A percentile compares a stretch with the other conserved stretches of the same genome.
Conservation (phyloP, 805 yeast genomes). For the Naumovozyma dairenensis region DNA sequence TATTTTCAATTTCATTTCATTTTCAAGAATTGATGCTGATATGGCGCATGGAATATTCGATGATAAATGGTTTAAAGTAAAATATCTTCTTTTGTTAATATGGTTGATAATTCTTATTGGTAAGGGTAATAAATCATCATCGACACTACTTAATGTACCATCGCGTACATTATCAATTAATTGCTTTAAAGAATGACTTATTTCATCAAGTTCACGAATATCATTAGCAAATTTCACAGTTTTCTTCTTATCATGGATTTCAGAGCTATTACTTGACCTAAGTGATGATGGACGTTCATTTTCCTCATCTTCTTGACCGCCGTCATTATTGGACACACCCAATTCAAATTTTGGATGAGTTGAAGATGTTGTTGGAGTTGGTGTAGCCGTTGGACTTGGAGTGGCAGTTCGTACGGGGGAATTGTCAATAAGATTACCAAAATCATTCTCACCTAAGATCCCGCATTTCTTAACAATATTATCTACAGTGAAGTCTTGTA, state of each 20-base stretch:
- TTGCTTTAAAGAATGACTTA: conserved; percentile 22
- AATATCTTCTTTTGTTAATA: conserved; percentile 53
- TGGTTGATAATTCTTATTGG: conserved; percentile 33
- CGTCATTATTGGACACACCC: conserved; percentile 45
- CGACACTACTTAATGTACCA: conserved; percentile 16
- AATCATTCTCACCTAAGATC: conserved; percentile 11
- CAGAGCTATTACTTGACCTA: conserved; percentile 1
- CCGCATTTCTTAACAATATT: conserved; percentile 20
- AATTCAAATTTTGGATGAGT: conserved; percentile 43
- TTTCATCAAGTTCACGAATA: conserved; percentile 14
- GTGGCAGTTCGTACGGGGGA: conserved; percentile 60
- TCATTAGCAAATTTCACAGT: conserved; percentile 24
- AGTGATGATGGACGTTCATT: not conserved
- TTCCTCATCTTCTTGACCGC: conserved; percentile 1
- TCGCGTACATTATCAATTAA: conserved; percentile 22
- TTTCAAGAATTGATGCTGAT: conserved; percentile 47
- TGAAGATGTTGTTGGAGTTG: not conserved
- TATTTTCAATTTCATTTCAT: conserved; percentile 46
- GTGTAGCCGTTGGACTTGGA: conserved; percentile 58
- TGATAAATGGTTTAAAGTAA: conserved; percentile 40
- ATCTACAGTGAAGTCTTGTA: conserved; percentile 22
- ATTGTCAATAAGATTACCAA: conserved; percentile 26
- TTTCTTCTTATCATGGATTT: conserved; percentile 8
- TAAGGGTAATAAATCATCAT: conserved; percentile 24
- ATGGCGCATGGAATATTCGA: conserved; percentile 65